These are phyloP conservation scores for Stipa capillata DNA, from an alignment of 176 grass and related monocot species.

Conservation along the genomic window DNA sequence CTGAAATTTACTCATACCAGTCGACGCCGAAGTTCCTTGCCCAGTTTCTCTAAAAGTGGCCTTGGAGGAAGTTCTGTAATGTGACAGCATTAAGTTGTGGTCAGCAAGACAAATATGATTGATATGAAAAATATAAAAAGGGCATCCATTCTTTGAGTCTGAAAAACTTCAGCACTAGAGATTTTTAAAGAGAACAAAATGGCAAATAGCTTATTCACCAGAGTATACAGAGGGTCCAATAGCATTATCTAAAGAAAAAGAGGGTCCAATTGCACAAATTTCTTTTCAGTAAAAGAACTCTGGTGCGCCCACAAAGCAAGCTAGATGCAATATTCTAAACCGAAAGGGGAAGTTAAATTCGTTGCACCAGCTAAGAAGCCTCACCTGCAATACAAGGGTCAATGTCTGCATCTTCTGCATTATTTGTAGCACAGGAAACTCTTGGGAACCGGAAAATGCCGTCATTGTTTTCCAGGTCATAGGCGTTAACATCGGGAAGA, in stretches of 20 bases:
- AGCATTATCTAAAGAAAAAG: too few species aligned
- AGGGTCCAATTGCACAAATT: too few species aligned
- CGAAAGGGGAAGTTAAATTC: not conserved
- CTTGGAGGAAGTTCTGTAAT: conserved; percentile 60
- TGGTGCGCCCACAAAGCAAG: not conserved
- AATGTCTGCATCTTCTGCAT: conserved; percentile 62
- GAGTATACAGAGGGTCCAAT: not conserved
- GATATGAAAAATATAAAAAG: conserved; percentile 4
- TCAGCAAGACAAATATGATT: conserved; percentile 5
- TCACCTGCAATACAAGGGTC: conserved; percentile 70
- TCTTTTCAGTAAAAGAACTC: not conserved
- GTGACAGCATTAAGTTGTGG: not conserved
- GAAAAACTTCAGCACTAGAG: not conserved
- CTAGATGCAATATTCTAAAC: not conserved
- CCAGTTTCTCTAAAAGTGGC: conserved; percentile 70
- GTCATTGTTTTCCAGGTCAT: conserved; percentile 40
- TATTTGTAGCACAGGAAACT: conserved; percentile 79
- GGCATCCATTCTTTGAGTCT: not conserved
- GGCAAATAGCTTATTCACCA: not conserved
- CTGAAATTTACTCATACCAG: conserved; percentile 40
- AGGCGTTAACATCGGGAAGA: conserved; percentile 59
- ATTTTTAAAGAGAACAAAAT: not conserved
- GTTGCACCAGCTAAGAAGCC: not conserved
- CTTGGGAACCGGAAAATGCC: conserved; percentile 74
- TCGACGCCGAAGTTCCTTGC: conserved; percentile 56